Base-by-base conservation (phyloP, 2,329 filamentous ascomycete genomes). In the Sporothrix pallida region DNA sequence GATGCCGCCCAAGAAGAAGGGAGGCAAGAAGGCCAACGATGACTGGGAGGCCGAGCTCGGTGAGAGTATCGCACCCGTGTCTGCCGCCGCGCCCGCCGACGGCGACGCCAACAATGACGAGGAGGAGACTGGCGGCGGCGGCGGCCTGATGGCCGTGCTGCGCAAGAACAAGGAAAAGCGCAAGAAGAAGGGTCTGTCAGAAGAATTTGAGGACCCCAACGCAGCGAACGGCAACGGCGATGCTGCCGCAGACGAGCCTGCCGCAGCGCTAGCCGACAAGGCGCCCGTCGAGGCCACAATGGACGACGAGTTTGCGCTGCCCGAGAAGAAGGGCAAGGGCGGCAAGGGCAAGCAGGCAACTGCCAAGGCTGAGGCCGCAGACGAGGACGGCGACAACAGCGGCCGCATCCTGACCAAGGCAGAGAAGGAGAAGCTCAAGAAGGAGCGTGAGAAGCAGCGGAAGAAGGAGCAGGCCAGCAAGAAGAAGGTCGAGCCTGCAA, bases 401-500 rank as follows among this genome's bases (percentile, higher is more conserved):
- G 91, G 91, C 62, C 89, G 90, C 72, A 87, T 98, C 68, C 90
- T 98, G 84, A 97, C 94, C 54, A 99, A 98, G 89, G 96, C 97
- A 74, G 95, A 99, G 85, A 99, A 99, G 86, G 96, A 99, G 83
- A 97, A 94, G 84, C 87, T 95, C 80, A 98, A 95, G 88, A 99
- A 98, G 85, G 96, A 99, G 86, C 91, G 94, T 75, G 96, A 99
- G 86, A 99, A 99, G 90, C 93, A 96, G 85, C 89, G 95, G 78
- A 99, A 99, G 86, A 99, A 95, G 90, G 96, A 99, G 83, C 92
- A 98, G 91, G 93, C 94, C 77, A 90, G 92, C 42, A 94, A 95
- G 85, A 97, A 97, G 87, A 97, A 96, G 85, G 83, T 87, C 44
- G 79, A 84, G 15, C 83, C 83, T 52, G 83, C 82, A 6, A 77